Percentiles rank a stretch among this genome's conserved stretches.
These are phyloP conservation scores for Lunasporangiospora selenospora DNA, from an alignment of 192 early-diverging fungal species.

Conservation along the genomic window DNA sequence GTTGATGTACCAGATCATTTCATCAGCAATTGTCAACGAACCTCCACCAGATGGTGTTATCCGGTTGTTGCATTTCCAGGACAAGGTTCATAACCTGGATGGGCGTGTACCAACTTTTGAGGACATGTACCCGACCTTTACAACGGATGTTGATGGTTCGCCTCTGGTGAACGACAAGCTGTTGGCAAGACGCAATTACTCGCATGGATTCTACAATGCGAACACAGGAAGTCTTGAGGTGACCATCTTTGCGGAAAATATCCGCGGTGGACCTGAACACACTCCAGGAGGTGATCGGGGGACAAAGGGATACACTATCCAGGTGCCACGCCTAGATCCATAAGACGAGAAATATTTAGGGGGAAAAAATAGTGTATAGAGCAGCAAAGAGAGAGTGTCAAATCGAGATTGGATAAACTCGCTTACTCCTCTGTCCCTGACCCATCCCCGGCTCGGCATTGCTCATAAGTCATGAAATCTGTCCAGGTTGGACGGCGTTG, in stretches of 20 bases:
- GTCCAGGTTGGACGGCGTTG: too few relatives aligned
- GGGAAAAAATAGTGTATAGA: too few relatives aligned
- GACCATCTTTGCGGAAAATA: constrained; percentile 45
- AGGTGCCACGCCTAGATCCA: constrained; percentile 35
- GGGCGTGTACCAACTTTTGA: constrained; percentile 49
- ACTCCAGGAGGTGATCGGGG: constrained; percentile 32
- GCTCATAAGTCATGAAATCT: too few relatives aligned
- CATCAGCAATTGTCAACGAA: constrained; percentile 80
- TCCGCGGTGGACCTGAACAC: constrained; percentile 38
- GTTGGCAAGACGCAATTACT: constrained; percentile 46
- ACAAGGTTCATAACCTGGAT: constrained; percentile 38
- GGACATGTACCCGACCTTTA: constrained; percentile 57
- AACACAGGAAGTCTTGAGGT: constrained; percentile 25
- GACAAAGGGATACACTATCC: constrained; percentile 30
- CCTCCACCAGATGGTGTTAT: constrained; percentile 44
- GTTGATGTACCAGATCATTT: constrained; percentile 83
- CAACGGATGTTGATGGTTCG: constrained; percentile 51
- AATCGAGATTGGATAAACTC: too few relatives aligned
- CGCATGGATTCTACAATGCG: constrained; percentile 26
- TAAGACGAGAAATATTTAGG: too few relatives aligned
- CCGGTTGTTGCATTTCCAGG: constrained; percentile 41
- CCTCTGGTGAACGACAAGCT: constrained; percentile 42
- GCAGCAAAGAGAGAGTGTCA: too few relatives aligned
- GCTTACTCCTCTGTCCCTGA: too few relatives aligned
- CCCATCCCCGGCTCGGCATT: too few relatives aligned